Percentiles rank a stretch among this genome's conserved stretches.
Evolutionary conservation across 2,329 filamentous ascomycete genomes (phyloP).

Genomic region (Zalaria obscura): DNA sequence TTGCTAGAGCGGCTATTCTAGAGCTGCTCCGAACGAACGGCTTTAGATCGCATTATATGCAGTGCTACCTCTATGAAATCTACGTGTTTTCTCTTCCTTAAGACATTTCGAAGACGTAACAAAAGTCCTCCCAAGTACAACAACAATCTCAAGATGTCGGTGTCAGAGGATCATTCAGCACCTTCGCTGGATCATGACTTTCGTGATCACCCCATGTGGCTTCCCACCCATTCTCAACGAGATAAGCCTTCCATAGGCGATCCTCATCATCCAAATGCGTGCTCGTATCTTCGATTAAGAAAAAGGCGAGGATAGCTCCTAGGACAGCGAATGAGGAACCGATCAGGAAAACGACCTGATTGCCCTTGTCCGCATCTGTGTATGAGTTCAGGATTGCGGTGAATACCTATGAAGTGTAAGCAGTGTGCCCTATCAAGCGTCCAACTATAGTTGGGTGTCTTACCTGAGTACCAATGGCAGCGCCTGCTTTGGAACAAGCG

Average conservation of each 20-base stretch:
- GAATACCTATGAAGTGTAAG: constrained; percentile 33
- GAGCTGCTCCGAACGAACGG: too few relatives aligned
- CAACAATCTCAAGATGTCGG: too few relatives aligned
- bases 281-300: constrained; percentile 24
- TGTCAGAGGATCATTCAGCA: too few relatives aligned
- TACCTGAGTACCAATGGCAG: constrained; percentile 68
- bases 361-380: constrained; percentile 25
- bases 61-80: too few relatives aligned
- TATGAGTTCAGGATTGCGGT: constrained; percentile 36
- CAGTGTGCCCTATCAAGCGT: too few relatives aligned
- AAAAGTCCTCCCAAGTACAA: too few relatives aligned
- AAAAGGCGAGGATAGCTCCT: constrained; percentile 49
- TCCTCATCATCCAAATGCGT: constrained; percentile 16
- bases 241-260: constrained; percentile 28
- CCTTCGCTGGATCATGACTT: background rate
- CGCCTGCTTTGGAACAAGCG: constrained; percentile 53
- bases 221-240: constrained; percentile 26
- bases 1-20: too few relatives aligned
- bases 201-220: constrained; percentile 3
- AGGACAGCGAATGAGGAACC: constrained; percentile 60
- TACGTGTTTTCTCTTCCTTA: too few relatives aligned
- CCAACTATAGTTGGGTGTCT: too few relatives aligned
- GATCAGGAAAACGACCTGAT: constrained; percentile 80
- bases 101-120: too few relatives aligned
- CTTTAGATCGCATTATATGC: too few relatives aligned